Evolutionary conservation across 2,329 filamentous ascomycete genomes (phyloP).

Genomic region (Endothia cerciana): DNA sequence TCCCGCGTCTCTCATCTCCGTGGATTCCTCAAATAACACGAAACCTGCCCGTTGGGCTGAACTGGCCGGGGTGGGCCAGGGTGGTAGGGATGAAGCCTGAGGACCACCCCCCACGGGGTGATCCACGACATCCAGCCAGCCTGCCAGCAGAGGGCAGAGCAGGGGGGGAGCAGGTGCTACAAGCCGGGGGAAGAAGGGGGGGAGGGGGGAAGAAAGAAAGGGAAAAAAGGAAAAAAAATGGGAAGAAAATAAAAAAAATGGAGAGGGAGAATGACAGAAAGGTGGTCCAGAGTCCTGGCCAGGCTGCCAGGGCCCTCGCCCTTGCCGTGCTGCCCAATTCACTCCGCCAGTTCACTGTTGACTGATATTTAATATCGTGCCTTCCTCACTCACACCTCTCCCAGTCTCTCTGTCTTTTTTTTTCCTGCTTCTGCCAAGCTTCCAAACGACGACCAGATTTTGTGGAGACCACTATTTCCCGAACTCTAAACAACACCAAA

Average conservation of each 20-base stretch:
- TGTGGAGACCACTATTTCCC: background rate
- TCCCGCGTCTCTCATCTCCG: slow-evolving; percentile 7
- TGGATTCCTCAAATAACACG: slow-evolving; percentile 13
- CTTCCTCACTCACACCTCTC: slow-evolving; percentile 11
- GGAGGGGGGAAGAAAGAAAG: background rate
- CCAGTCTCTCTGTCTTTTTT: background rate
- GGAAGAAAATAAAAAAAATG: background rate
- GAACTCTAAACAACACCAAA: background rate
- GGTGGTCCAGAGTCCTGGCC: background rate
- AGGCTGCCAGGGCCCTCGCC: background rate
- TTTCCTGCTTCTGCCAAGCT: background rate
- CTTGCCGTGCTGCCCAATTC: slow-evolving; percentile 1
- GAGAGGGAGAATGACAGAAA: background rate
- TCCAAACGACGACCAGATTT: background rate
- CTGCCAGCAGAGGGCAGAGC: background rate
- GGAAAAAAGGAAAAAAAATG: background rate
- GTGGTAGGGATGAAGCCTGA: background rate
- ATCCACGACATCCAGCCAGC: slow-evolving; percentile 9
- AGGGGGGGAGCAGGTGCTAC: background rate
- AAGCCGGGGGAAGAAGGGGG: background rate
- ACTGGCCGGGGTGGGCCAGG: background rate
- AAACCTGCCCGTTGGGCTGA: slow-evolving; percentile 8
- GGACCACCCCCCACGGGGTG: slow-evolving; percentile 2
- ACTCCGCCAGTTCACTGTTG: background rate
- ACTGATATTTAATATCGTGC: slow-evolving; percentile 20